Percentiles rank a stretch among this genome's conserved stretches.
These are phyloP conservation scores for Exidia glandulosa DNA, from an alignment of 768 basidiomycete species.

Conservation along the genomic window DNA sequence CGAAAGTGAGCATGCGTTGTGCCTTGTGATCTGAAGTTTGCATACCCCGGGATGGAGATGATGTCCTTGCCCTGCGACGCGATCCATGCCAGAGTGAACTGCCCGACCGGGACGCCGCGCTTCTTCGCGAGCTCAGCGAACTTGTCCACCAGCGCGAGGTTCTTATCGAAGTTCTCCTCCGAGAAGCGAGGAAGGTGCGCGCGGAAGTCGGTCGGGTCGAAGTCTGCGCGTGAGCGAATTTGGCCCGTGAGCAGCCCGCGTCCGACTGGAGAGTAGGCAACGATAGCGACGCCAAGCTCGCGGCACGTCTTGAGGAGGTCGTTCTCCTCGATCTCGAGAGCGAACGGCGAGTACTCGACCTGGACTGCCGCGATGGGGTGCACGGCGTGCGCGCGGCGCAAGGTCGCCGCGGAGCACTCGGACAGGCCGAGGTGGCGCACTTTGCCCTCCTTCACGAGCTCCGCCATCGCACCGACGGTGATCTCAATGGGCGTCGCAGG, in stretches of 20 bases:
- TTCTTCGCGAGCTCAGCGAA: slow-evolving; percentile 10
- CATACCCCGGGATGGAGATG: slow-evolving; percentile 15
- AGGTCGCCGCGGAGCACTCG: slow-evolving; percentile 34
- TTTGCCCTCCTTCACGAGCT: slow-evolving; percentile 44
- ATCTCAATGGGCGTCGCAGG: slow-evolving; percentile 21
- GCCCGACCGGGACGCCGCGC: slow-evolving; percentile 8
- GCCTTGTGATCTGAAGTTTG: neutral
- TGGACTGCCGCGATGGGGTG: slow-evolving; percentile 41
- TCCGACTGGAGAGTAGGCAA: slow-evolving; percentile 44
- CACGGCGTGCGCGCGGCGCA: slow-evolving; percentile 39
- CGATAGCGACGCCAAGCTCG: slow-evolving; percentile 37
- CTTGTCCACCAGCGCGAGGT: slow-evolving; percentile 8
- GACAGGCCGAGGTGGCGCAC: slow-evolving; percentile 43
- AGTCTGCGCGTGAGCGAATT: slow-evolving; percentile 20
- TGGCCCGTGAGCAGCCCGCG: slow-evolving; percentile 40
- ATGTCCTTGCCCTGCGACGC: slow-evolving; percentile 11
- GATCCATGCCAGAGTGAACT: slow-evolving; percentile 14
- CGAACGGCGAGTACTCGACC: slow-evolving; percentile 42
- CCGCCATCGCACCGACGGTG: slow-evolving; percentile 38
- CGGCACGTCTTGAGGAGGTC: slow-evolving; percentile 31
- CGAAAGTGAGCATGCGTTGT: neutral
- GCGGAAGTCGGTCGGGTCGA: slow-evolving; percentile 4
- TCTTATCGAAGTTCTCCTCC: slow-evolving; percentile 9
- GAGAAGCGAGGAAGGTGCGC: slow-evolving; percentile 1
- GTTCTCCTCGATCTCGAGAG: slow-evolving; percentile 36